Evolutionary conservation across 441 rosid genomes (phyloP).

Genomic region (Isatis lusitanica): DNA sequence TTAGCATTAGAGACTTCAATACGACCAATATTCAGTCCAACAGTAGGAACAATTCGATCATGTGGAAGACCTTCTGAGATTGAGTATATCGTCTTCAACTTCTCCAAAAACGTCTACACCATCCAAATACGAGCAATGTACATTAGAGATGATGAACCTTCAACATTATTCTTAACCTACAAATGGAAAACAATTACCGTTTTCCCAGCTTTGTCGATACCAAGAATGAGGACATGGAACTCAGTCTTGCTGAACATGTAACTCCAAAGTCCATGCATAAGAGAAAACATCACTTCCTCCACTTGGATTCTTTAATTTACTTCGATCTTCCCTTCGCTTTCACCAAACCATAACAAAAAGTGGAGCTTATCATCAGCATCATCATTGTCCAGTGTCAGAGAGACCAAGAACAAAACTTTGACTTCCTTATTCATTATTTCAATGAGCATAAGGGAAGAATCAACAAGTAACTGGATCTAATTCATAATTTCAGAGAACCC

Average conservation of each 20-base stretch:
- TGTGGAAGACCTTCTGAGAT: constrained; percentile 90
- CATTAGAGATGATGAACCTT: constrained; percentile 8
- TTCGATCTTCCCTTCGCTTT: constrained; percentile 10
- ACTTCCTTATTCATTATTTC: not conserved
- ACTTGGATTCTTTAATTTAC: not conserved
- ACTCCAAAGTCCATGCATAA: constrained; percentile 91
- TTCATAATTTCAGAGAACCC: not conserved
- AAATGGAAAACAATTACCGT: constrained; percentile 53
- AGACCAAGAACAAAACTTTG: not conserved
- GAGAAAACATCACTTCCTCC: constrained; percentile 80
- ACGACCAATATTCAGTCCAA: constrained; percentile 93
- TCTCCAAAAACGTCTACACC: constrained; percentile 84
- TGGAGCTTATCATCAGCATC: constrained; percentile 8
- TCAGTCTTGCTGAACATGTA: constrained; percentile 83
- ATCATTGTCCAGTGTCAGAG: not conserved
- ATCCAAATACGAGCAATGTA: not conserved
- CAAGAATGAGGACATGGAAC: constrained; percentile 94
- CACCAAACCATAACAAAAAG: constrained; percentile 14
- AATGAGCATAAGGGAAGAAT: not conserved
- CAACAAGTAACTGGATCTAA: not conserved
- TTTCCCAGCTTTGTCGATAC: constrained; percentile 95
- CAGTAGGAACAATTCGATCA: constrained; percentile 94
- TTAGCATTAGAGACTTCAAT: constrained; percentile 78
- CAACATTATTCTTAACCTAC: not conserved
- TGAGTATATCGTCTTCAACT: constrained; percentile 78